These are phyloP conservation scores for Trametes elegans DNA, from an alignment of 768 basidiomycete species.

Conservation along the genomic window DNA sequence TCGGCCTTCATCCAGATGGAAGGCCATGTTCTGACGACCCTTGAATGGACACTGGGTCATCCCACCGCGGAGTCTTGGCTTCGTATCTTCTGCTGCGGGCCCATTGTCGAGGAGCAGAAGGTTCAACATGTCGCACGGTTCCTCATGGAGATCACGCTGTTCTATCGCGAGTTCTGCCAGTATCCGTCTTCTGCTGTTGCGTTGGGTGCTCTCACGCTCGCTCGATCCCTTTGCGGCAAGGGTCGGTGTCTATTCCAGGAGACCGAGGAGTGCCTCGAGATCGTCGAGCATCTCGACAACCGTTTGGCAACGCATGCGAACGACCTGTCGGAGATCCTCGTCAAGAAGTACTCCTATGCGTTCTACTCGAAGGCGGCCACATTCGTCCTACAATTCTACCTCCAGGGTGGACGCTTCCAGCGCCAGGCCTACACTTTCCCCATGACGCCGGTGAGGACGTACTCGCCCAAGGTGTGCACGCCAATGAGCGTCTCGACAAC, in stretches of 20 bases:
- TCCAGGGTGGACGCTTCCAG: conserved; percentile 77
- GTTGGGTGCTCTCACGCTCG: conserved; percentile 83
- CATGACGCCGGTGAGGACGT: conserved; percentile 57
- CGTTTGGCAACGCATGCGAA: conserved; percentile 87
- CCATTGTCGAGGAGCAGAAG: conserved; percentile 78
- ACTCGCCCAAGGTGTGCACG: conserved; percentile 55
- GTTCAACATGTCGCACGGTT: conserved; percentile 96
- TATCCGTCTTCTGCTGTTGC: conserved; percentile 86
- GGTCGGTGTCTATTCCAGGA: conserved; percentile 79
- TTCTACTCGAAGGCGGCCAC: conserved; percentile 97
- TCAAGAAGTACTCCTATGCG: conserved; percentile 96
- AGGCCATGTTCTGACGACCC: conserved; percentile 92
- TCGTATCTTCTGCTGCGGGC: conserved; percentile 73
- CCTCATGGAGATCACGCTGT: conserved; percentile 98
- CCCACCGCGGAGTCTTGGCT: conserved; percentile 99
- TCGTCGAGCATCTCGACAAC: conserved; percentile 82
- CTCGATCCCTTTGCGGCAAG: conserved; percentile 85
- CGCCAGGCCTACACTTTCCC: conserved; percentile 54
- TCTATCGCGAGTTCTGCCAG: conserved; percentile 93
- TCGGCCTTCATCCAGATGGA: conserved; percentile 99
- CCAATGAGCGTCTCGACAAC: conserved; percentile 75
- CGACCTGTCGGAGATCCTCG: conserved; percentile 90
- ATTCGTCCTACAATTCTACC: conserved; percentile 90
- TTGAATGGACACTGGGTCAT: conserved; percentile 95
- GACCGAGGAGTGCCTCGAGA: conserved; percentile 77